Base-by-base conservation (phyloP, 768 basidiomycete species). In the Strobilomyces dryophilus region DNA sequence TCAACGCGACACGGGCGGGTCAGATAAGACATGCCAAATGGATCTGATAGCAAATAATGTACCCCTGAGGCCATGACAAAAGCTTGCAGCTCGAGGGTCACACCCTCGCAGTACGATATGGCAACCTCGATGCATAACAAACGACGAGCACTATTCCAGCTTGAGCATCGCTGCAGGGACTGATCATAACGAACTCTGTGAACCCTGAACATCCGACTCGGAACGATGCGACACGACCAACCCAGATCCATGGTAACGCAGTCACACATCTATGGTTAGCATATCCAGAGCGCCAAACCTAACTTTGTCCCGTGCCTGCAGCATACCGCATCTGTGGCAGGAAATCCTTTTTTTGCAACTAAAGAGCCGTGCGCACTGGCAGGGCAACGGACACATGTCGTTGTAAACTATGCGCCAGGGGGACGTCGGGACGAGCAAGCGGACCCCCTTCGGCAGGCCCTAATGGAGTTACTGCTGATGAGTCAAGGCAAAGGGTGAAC, bases 261-360 rank as follows among this genome's bases (percentile, higher is more conserved):
- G 37, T 47, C 52, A 12, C 51, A 51, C 42, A 37, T 42, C 48
- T 57, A 52, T 54, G 52, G 48, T 52, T 48, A 50, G 52, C n/a
- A 17, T 21, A 1, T n/a, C 40, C 45, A 17, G 27, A 48, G 44
- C 31, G 21, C 45, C 57, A 65, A 63, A 63, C 63, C 49, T 63
- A 65, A 63, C 62, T 18, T 62, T 63, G 60, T 36, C 20, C 39
- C 29, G 34, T 18, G 37, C 43, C 52, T 49, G 39, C 61, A 37
- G 32, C 21, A 44, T 34, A 51, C 21, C 35, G 24, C 12, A 15
- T 27, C 47, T 49, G 45, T 45, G 42, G 21, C 44, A 37, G 36
- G 32, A 37, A 41, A 42, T 51, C 40, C 44, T 42, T 31, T 20
- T 48, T 34, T 27, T 45, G 43, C 26, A 47, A 35, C 21, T 45